Evolutionary conservation across 257 asterid genomes (phyloP), one percentile per base, ranked within the genome.

Genomic region (Scutellaria barbata): DNA sequence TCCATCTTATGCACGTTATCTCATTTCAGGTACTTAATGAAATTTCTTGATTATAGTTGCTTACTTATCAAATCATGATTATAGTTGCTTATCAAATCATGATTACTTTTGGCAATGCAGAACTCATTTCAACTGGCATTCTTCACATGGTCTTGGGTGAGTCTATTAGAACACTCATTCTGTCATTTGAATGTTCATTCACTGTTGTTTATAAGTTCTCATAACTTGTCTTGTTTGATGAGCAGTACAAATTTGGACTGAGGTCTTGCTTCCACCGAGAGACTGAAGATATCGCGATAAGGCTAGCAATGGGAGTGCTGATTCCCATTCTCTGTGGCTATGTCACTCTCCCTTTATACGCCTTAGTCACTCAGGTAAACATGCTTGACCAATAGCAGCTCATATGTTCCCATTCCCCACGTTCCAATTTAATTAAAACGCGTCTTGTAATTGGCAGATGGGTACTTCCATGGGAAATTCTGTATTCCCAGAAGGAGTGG

Each of bases 71-170:
- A 1, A 10, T 57, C 18, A 17, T 59, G 33, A 13, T 6, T 59
- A 17, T 47, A 47, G 10, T 45, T 45, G 35, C 51, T 47, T 40
- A 58, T 9, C 10, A 20, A 5, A 2, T 14, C 20, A 47, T 30
- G 35, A 30, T 65, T 52, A 10, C 42, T 64, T 51, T 62, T 56
- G 72, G 47, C 39, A 52, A 40, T 69, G 82, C 92, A 88, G 90
- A 90, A 85, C 85, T 90, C 96, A 7, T 90, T 88, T 86, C 93
- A 85, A 65, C 74, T 80, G 69, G 96, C 95, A 33, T 90, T 90
- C 82, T 90, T 90, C 81, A 6, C 87, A 5, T 90, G 95, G 92
- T 83, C 86, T 74, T 86, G 85, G 90, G 96, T 90, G 78, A 77
- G 95, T 51, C 6, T 55, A 40, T 10, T 41, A 33, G 37, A 17